Conservation (phyloP, 1,284 basidiomycete genomes). For the Trichosporon sp. region DNA sequence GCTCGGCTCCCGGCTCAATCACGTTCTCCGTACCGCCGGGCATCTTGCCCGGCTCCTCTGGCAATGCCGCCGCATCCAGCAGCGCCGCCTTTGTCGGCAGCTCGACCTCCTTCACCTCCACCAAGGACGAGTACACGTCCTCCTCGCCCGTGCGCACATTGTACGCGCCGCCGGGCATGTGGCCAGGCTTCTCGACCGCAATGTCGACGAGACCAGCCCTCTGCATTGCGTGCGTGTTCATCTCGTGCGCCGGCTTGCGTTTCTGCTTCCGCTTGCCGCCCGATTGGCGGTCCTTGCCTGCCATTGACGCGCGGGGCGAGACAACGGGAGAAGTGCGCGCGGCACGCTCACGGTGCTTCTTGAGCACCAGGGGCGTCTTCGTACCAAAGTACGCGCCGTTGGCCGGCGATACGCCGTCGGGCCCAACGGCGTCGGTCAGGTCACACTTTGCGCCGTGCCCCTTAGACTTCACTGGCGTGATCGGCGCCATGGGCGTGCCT, state of each 20-base stretch:
- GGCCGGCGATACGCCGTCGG: neutral
- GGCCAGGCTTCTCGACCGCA: neutral
- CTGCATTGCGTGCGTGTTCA: neutral
- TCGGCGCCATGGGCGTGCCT: neutral
- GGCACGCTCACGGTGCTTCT: neutral
- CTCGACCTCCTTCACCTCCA: neutral
- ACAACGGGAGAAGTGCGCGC: constrained; percentile 10
- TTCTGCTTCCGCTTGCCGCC: no score
- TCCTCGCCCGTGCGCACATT: neutral
- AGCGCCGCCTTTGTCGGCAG: neutral
- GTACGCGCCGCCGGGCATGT: neutral
- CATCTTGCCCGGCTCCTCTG: neutral
- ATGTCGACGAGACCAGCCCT: neutral
- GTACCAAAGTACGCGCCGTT: neutral
- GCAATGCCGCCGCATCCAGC: neutral
- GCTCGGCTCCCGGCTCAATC: neutral
- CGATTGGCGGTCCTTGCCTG: no score
- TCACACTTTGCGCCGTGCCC: neutral
- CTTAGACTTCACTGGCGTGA: neutral
- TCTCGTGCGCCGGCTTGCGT: neutral
- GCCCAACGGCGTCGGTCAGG: neutral
- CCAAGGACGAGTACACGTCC: neutral
- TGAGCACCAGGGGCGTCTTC: neutral
- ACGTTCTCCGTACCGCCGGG: neutral
- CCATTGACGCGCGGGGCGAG: constrained; percentile 7